These are phyloP conservation scores for Yamadazyma jaroonii DNA, from an alignment of 1,139 yeast genomes.

Conservation along the genomic window DNA sequence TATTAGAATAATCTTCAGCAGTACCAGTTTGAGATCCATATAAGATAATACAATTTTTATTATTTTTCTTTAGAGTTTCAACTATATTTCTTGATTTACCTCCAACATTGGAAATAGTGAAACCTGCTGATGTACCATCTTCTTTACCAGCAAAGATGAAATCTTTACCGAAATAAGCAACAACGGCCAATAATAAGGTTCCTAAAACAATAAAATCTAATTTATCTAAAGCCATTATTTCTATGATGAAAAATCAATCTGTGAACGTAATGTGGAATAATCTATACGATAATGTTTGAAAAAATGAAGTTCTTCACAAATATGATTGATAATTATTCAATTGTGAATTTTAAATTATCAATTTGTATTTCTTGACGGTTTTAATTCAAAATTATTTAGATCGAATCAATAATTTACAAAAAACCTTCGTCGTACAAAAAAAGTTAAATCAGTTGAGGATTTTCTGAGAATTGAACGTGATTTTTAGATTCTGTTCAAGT, in stretches of 20 bases:
- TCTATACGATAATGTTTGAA: no score
- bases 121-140: conserved; percentile 37
- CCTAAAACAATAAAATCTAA: conserved; percentile 70
- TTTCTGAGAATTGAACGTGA: not conserved
- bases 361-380: no score
- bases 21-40: conserved; percentile 99
- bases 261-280: conserved; percentile 1
- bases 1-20: conserved; percentile 95
- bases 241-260: not conserved
- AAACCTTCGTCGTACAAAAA: not conserved
- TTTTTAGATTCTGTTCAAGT: no score
- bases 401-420: not conserved
- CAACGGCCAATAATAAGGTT: conserved; percentile 60
- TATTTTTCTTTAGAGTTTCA: conserved; percentile 56
- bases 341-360: no score
- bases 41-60: conserved; percentile 77
- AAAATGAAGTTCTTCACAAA: not conserved
- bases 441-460: not conserved
- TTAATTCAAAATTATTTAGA: not conserved
- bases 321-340: no score
- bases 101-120: conserved; percentile 32
- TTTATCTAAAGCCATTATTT: conserved; percentile 54
- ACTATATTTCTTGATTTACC: conserved; percentile 58
- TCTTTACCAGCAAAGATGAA: conserved; percentile 37
- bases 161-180: conserved; percentile 68